Conservation (phyloP, 1,139 yeast species). For the Sugiyamaella japonica region DNA sequence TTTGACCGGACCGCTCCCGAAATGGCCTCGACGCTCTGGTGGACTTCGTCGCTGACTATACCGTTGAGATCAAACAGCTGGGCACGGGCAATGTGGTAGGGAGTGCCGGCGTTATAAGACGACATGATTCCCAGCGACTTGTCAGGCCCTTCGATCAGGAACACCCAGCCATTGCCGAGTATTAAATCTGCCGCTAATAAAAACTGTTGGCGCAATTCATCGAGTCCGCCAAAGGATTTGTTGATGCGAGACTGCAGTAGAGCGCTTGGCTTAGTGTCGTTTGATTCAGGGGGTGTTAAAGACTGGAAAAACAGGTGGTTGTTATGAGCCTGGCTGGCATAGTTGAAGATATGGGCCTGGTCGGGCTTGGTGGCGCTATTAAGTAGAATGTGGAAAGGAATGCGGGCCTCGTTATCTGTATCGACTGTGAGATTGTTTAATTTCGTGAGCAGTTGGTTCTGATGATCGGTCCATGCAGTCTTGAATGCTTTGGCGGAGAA, state of each 20-base stretch:
- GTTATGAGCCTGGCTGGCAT: slow-evolving; percentile 89
- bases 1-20: slow-evolving; percentile 47
- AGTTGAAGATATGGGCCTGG: slow-evolving; percentile 73
- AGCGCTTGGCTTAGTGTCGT: slow-evolving; percentile 39
- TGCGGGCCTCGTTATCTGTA: slow-evolving; percentile 74
- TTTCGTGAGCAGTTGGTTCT: slow-evolving; percentile 69
- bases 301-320: slow-evolving; percentile 87
- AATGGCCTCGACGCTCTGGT: slow-evolving; percentile 45
- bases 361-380: slow-evolving; percentile 70
- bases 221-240: slow-evolving; percentile 47
- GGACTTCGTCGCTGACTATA: slow-evolving; percentile 36
- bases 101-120: slow-evolving; percentile 85
- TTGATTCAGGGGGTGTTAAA: slow-evolving; percentile 41
- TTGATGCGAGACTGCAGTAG: slow-evolving; percentile 38
- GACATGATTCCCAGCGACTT: slow-evolving; percentile 64
- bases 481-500: slow-evolving; percentile 68
- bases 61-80: slow-evolving; percentile 78
- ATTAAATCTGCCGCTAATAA: slow-evolving; percentile 56
- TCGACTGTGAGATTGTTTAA: slow-evolving; percentile 66
- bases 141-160: slow-evolving; percentile 70
- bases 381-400: slow-evolving; percentile 74
- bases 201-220: slow-evolving; percentile 54
- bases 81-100: slow-evolving; percentile 74
- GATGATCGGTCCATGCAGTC: slow-evolving; percentile 84
- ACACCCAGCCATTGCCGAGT: slow-evolving; percentile 85